These are phyloP conservation scores for Penicillium freii DNA, from an alignment of 2,329 filamentous ascomycete genomes.

Conservation along the genomic window DNA sequence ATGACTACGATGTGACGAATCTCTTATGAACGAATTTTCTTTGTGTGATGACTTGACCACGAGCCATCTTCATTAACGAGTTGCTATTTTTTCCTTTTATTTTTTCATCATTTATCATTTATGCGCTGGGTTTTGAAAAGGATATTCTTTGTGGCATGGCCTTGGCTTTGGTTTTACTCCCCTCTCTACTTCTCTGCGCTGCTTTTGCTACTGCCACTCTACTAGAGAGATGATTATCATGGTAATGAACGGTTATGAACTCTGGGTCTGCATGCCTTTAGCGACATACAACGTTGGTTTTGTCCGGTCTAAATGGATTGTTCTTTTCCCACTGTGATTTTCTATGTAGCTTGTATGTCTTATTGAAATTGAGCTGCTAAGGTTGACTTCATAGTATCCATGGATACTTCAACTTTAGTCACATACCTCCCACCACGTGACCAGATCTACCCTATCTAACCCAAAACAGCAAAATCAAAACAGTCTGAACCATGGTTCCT, in stretches of 20 bases:
- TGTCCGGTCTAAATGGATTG: conserved; percentile 2
- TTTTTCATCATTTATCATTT: conserved; percentile 4
- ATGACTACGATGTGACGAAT: conserved; percentile 42
- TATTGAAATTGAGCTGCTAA: not conserved
- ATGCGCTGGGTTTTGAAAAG: conserved; percentile 13
- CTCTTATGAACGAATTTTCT: conserved; percentile 31
- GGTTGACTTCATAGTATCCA: not conserved
- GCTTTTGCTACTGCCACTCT: conserved; percentile 14
- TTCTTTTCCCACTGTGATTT: not conserved
- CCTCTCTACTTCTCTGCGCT: conserved; percentile 9
- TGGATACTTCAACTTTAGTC: not conserved
- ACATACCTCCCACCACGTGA: conserved; percentile 16
- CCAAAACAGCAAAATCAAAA: conserved; percentile 29
- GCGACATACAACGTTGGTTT: conserved; percentile 9
- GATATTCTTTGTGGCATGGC: conserved; percentile 10
- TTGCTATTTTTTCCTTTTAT: not conserved
- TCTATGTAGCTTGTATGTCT: not conserved
- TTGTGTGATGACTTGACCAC: conserved; percentile 19
- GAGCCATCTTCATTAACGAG: conserved; percentile 10
- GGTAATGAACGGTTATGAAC: conserved; percentile 30
- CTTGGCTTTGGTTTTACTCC: conserved; percentile 5
- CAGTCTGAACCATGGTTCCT: conserved; percentile 20
- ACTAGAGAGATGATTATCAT: conserved; percentile 30
- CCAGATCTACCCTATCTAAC: conserved; percentile 16
- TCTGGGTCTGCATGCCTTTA: conserved; percentile 11